phyloP scores from a whole-genome alignment of 345 rosid genomes.

The Excoecaria cochinchinensis region DNA sequence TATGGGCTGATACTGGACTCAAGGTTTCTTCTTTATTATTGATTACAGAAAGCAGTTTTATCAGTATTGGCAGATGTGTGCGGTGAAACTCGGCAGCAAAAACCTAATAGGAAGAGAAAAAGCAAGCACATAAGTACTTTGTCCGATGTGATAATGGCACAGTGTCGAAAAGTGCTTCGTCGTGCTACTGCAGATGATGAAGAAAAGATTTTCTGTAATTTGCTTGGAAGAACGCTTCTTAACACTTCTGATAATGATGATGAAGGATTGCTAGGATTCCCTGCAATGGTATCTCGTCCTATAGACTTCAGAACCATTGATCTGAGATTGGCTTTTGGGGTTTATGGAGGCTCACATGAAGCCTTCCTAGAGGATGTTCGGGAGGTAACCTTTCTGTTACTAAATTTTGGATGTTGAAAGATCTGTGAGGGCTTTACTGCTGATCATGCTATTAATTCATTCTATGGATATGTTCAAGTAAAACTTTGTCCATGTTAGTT shows the following conservation, averaged over 20 bases:
- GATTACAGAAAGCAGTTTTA: constrained; percentile 40
- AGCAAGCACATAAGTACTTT: constrained; percentile 14
- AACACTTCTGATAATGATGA: constrained; percentile 38
- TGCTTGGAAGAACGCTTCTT: constrained; percentile 38
- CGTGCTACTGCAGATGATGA: constrained; percentile 33
- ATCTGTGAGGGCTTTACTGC: background rate
- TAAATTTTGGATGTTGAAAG: background rate
- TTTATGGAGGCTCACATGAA: constrained; percentile 39
- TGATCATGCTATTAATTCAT: background rate
- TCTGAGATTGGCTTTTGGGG: constrained; percentile 36
- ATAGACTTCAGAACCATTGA: constrained; percentile 41
- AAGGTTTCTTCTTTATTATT: constrained; percentile 7
- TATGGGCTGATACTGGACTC: constrained; percentile 13
- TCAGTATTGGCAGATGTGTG: constrained; percentile 28
- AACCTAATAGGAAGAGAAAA: constrained; percentile 30
- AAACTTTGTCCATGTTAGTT: background rate
- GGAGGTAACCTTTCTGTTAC: constrained; percentile 27
- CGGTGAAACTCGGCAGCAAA: constrained; percentile 30
- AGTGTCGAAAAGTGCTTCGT: constrained; percentile 37
- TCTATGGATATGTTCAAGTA: background rate
- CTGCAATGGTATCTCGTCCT: constrained; percentile 39
- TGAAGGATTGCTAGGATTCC: constrained; percentile 34
- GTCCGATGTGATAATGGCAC: constrained; percentile 38
- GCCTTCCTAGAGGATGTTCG: constrained; percentile 47
- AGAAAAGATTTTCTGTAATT: constrained; percentile 37